Percentiles rank a stretch among this genome's conserved stretches.
Evolutionary conservation across 805 yeast genomes (phyloP).

Genomic region (Candida sonorensis): DNA sequence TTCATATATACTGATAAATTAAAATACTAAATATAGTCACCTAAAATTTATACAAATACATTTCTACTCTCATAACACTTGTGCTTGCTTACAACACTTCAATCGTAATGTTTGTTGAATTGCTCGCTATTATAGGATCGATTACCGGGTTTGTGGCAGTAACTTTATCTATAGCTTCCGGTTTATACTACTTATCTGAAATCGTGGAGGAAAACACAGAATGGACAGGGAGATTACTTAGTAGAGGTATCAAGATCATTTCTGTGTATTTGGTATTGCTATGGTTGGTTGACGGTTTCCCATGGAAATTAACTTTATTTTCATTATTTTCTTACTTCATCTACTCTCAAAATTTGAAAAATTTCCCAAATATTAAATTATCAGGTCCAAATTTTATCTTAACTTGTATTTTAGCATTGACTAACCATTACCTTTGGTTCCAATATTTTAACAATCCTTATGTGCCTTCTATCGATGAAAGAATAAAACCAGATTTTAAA

Average conservation of each 20-base stretch:
- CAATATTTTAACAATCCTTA: constrained; percentile 67
- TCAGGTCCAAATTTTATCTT: constrained; percentile 63
- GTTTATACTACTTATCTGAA: constrained; percentile 85
- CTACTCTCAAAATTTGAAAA: constrained; percentile 69
- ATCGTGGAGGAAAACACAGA: constrained; percentile 90
- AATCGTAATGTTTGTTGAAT: constrained; percentile 53
- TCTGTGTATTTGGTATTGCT: constrained; percentile 49
- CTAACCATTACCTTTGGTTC: constrained; percentile 89
- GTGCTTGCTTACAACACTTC: no score
- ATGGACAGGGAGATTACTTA: constrained; percentile 66
- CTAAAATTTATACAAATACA: no score
- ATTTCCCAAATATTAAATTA: constrained; percentile 79
- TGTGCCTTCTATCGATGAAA: constrained; percentile 60
- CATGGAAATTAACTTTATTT: constrained; percentile 58
- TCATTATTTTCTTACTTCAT: constrained; percentile 65
- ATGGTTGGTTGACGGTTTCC: constrained; percentile 72
- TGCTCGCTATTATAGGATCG: constrained; percentile 55
- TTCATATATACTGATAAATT: no score
- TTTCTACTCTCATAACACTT: no score
- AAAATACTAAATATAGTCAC: no score
- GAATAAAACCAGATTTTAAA: constrained; percentile 50
- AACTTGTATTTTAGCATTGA: constrained; percentile 64
- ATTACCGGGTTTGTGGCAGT: constrained; percentile 54
- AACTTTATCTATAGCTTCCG: constrained; percentile 71
- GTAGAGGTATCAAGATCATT: constrained; percentile 56